Evolutionary conservation across 192 early-diverging fungal species (phyloP).

Genomic region (Pecoramyces ruminantium): DNA sequence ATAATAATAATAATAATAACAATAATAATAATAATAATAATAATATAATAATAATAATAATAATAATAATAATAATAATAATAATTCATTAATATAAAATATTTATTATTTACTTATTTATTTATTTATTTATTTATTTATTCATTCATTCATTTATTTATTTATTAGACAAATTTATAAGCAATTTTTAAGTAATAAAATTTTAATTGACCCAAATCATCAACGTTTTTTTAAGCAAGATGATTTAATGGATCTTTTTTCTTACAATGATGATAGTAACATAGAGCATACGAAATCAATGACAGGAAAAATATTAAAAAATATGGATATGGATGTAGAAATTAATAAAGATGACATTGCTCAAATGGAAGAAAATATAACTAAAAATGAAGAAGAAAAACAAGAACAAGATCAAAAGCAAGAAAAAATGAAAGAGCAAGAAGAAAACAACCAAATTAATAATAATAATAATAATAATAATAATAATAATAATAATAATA

Average conservation of each 20-base stretch:
- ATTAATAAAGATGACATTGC: conserved; percentile 8
- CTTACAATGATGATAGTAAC: conserved; percentile 22
- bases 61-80: too few relatives aligned
- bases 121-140: too few relatives aligned
- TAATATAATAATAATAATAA: too few relatives aligned
- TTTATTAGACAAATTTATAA: conserved; percentile 95
- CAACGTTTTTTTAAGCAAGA: conserved; percentile 81
- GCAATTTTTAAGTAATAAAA: conserved; percentile 90
- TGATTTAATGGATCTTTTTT: conserved; percentile 74
- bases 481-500: neutral
- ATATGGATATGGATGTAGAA: conserved; percentile 37
- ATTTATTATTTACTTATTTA: too few relatives aligned
- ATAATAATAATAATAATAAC: too few relatives aligned
- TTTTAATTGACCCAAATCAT: conserved; percentile 66
- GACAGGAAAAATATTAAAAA: conserved; percentile 69
- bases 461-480: neutral
- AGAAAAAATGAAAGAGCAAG: neutral
- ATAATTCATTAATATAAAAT: too few relatives aligned
- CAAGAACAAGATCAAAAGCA: neutral
- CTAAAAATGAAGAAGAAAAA: conserved; percentile 5
- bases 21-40: too few relatives aligned
- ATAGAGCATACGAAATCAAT: conserved; percentile 37
- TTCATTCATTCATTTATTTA: too few relatives aligned
- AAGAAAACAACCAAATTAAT: neutral
- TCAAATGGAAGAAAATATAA: conserved; percentile 1